Evolutionary conservation across 2,329 filamentous ascomycete genomes (phyloP).

Genomic region (Aspergillus phoenicis): DNA sequence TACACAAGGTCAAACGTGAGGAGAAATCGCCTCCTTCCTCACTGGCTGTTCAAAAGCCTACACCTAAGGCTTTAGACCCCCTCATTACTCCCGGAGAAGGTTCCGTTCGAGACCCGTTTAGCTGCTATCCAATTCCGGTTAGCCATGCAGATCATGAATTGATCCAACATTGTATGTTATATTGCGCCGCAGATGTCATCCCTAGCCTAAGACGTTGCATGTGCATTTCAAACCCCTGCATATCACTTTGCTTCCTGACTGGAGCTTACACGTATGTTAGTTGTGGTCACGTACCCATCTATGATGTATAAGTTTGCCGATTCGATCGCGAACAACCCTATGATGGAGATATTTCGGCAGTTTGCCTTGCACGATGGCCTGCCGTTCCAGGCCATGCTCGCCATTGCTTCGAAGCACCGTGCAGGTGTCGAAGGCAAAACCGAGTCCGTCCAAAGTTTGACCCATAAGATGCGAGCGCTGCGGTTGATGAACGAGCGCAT

Average conservation of each 20-base stretch:
- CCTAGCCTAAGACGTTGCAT: not conserved
- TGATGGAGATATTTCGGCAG: conserved; percentile 35
- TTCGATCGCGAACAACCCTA: conserved; percentile 31
- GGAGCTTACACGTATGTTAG: conserved; percentile 27
- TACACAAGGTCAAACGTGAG: conserved; percentile 20
- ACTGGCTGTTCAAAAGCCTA: not conserved
- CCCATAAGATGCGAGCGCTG: conserved; percentile 37
- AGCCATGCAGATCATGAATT: conserved; percentile 31
- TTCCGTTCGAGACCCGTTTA: conserved; percentile 30
- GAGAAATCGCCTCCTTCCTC: conserved; percentile 6
- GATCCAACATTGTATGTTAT: conserved; percentile 36
- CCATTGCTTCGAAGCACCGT: conserved; percentile 36
- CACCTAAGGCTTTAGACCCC: conserved; percentile 16
- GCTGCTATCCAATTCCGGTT: conserved; percentile 31
- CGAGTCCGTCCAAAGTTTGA: conserved; percentile 36
- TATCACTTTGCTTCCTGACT: not conserved
- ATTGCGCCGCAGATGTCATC: not conserved
- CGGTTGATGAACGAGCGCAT: conserved; percentile 35
- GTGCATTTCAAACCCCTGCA: not conserved
- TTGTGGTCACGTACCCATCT: conserved; percentile 36
- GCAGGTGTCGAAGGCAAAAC: conserved; percentile 34
- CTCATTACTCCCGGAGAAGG: conserved; percentile 21
- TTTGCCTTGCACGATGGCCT: conserved; percentile 34
- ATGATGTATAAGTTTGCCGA: conserved; percentile 40
- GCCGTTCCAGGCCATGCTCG: conserved; percentile 38